Base-by-base conservation (phyloP, 129 eudicot species). In the Artemisia tridentata region DNA sequence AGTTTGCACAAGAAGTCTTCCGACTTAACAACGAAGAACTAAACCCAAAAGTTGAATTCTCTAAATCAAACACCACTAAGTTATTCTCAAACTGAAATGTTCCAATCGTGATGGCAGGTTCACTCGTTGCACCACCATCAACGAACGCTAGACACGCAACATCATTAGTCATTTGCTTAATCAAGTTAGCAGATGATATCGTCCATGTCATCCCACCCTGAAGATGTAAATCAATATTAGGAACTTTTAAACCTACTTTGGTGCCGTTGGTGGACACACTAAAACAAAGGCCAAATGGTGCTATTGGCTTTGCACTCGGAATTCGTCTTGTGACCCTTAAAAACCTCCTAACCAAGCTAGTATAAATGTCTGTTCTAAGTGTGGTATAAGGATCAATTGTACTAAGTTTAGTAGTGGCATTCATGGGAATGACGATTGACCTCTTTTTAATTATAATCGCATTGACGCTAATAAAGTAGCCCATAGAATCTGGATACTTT, bases 81-180 rank as follows among this genome's bases (percentile, higher is more conserved):
- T 73, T 75, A 29, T 81, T 66, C 65, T 81, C 81, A 68, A 81
- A 47, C 56, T 81, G 85, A 71, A 69, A 76, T 6, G 71, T 57
- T 31, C 85, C 85, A 1, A 81, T 81, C 31, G 72, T 78, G 12
- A 76, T 58, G 0, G 71, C 75, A 20, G 63, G 71, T 21, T 72
- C 74, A 10, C 61, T 76, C 12, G 12, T 76, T 53, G 56, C 62
- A 2, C 85, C 85, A 2, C 85, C 81, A 67, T 81, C 81, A 34
- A 76, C 81, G 60, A 81, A 76, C 7, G 81, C 81, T 47, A 81
- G 45, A 63, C 85, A 81, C 12, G 68, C 75, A 34, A 77, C 82
- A 20, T 77, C 82, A 0, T 20, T 9, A 6, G 69, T 68, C 15
- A 81, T 57, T 20, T 67, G 65, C 75, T 52, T 65, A 20, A 81